phyloP scores from a whole-genome alignment of 371 early-diverging fungal species.

The Aphelidium insulamus region DNA sequence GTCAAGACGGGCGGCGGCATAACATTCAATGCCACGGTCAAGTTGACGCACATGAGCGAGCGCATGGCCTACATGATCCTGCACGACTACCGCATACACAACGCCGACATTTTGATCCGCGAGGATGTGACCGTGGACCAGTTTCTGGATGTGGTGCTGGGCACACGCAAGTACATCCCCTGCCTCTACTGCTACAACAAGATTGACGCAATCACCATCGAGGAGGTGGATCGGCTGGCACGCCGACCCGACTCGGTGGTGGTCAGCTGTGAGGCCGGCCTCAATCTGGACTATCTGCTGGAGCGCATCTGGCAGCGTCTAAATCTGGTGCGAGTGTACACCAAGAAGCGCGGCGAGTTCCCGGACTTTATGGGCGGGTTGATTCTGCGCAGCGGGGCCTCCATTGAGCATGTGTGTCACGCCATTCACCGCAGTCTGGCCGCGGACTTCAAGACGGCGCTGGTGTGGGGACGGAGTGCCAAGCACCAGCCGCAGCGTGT shows the following conservation, averaged over 20 bases:
- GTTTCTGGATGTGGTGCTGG: conserved; percentile 94
- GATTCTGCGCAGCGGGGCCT: conserved; percentile 64
- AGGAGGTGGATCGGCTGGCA: conserved; percentile 84
- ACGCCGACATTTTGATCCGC: conserved; percentile 95
- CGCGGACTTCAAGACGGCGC: conserved; percentile 80
- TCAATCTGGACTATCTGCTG: conserved; percentile 84
- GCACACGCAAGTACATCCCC: conserved; percentile 88
- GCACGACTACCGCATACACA: conserved; percentile 79
- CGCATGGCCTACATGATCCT: conserved; percentile 82
- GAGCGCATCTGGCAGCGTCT: conserved; percentile 77
- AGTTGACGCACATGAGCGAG: conserved; percentile 69
- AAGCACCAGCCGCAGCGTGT: conserved; percentile 92
- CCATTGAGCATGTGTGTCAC: conserved; percentile 91
- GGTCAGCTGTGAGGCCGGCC: conserved; percentile 70
- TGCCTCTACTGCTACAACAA: conserved; percentile 97
- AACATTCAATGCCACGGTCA: conserved; percentile 74
- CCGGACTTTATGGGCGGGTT: conserved; percentile 93
- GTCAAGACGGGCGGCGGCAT: conserved; percentile 97
- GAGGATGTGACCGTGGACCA: conserved; percentile 95
- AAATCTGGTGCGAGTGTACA: conserved; percentile 78
- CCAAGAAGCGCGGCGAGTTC: conserved; percentile 87
- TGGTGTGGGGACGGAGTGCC: conserved; percentile 53
- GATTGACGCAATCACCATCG: conserved; percentile 90
- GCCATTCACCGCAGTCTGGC: conserved; percentile 82
- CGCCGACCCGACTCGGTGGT: conserved; percentile 74